These are phyloP conservation scores for Poa annua DNA, from an alignment of 176 grass and related monocot genomes.

Conservation along the genomic window DNA sequence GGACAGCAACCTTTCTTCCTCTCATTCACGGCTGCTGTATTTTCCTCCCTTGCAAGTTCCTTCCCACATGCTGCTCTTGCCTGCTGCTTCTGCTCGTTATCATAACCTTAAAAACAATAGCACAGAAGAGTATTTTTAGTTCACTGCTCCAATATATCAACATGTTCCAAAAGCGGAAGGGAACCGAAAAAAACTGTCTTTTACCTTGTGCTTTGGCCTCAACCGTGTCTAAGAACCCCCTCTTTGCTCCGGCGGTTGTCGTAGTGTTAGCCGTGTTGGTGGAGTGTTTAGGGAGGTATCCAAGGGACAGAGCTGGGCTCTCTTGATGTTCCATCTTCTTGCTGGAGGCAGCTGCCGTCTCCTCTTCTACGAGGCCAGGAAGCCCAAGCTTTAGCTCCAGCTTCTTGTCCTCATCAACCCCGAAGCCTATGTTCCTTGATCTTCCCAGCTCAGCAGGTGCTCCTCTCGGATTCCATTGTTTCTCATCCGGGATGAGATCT, in stretches of 20 bases:
- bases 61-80: conserved; percentile 54
- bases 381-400: conserved; percentile 86
- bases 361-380: conserved; percentile 60
- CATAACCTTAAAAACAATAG: conserved; percentile 51
- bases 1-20: conserved; percentile 58
- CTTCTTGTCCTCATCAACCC: conserved; percentile 61
- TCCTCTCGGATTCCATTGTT: conserved; percentile 51
- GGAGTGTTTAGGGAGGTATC: conserved; percentile 49
- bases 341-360: conserved; percentile 9
- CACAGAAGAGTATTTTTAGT: conserved; percentile 17
- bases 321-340: conserved; percentile 44
- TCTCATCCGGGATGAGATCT: conserved; percentile 80
- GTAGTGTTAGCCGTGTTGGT: background rate
- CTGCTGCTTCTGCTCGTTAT: conserved; percentile 57
- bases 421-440: conserved; percentile 36
- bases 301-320: conserved; percentile 57
- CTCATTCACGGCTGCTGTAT: conserved; percentile 41
- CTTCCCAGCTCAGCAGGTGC: conserved; percentile 9
- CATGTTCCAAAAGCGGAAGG: conserved; percentile 27
- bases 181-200: conserved; percentile 23
- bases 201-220: conserved; percentile 67
- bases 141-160: conserved; percentile 37
- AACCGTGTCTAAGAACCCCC: conserved; percentile 59
- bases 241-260: conserved; percentile 64
- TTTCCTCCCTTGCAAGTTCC: conserved; percentile 45